These are phyloP conservation scores for Forsythia viridissima DNA, from an alignment of 257 asterid species.

Conservation along the genomic window DNA sequence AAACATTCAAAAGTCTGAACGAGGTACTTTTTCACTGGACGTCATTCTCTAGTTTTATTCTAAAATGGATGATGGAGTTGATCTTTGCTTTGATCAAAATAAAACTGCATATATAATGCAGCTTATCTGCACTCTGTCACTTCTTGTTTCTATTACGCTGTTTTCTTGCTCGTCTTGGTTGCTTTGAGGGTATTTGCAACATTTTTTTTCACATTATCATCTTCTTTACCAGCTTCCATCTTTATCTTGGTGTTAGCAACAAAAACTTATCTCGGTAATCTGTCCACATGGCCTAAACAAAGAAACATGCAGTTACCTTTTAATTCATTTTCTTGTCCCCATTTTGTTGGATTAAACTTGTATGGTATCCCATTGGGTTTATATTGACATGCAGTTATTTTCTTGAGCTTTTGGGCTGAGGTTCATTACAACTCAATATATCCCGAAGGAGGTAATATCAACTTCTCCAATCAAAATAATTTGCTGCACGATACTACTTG, in stretches of 20 bases:
- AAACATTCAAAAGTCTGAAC: conserved; percentile 75
- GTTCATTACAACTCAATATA: conserved; percentile 97
- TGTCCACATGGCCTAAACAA: not conserved
- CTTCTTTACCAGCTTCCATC: not conserved
- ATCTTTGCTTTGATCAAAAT: not conserved
- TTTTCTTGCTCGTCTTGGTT: not conserved
- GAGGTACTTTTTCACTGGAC: conserved; percentile 53
- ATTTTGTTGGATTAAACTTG: not conserved
- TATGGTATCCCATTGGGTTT: not conserved
- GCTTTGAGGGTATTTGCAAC: not conserved
- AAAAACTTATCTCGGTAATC: not conserved
- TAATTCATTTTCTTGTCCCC: not conserved
- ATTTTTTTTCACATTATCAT: not conserved
- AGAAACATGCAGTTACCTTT: not conserved
- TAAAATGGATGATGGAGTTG: not conserved
- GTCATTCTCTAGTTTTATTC: not conserved
- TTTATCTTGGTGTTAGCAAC: not conserved
- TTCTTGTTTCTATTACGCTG: not conserved
- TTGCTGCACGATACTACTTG: not conserved
- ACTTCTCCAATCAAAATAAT: not conserved
- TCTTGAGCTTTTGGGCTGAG: conserved; percentile 97
- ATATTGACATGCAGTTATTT: conserved; percentile 61
- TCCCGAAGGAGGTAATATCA: conserved; percentile 78
- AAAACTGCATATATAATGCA: not conserved
- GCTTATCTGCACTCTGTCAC: not conserved